A percentile compares a stretch with the other conserved stretches of the same genome.
Conservation (phyloP, 306 rosid genomes). For the Carpinus viminea region DNA sequence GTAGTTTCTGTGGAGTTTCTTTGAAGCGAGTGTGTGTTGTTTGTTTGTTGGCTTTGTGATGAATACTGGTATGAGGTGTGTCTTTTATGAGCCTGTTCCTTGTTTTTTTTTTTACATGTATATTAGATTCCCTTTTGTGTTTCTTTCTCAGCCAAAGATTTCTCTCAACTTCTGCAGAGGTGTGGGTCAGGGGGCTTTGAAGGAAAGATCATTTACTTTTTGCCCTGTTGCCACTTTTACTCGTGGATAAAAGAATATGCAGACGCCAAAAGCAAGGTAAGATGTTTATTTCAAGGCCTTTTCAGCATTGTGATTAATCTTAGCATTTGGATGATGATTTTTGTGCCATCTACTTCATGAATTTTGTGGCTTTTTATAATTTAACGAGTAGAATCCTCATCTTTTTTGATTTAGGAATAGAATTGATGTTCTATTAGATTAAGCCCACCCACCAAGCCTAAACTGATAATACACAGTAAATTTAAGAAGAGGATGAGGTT, state of each 20-base stretch:
- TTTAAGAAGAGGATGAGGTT: too few relatives aligned
- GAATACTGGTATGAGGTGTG: slow-evolving; percentile 46
- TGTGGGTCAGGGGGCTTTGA: slow-evolving; percentile 61
- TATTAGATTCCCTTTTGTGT: slow-evolving; percentile 45
- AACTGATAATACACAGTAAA: too few relatives aligned
- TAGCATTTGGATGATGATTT: not conserved
- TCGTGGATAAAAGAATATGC: slow-evolving; percentile 49
- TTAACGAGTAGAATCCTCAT: not conserved
- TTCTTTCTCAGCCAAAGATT: slow-evolving; percentile 48
- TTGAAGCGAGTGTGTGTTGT: slow-evolving; percentile 72
- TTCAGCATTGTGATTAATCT: slow-evolving; percentile 1
- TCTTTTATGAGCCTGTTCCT: slow-evolving; percentile 22
- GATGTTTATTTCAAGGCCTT: slow-evolving; percentile 26
- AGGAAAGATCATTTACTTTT: slow-evolving; percentile 32
- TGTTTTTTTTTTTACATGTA: slow-evolving; percentile 37
- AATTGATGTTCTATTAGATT: not conserved
- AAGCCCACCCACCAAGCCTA: not conserved
- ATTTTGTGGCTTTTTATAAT: not conserved
- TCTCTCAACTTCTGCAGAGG: slow-evolving; percentile 46
- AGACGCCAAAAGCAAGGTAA: slow-evolving; percentile 83
- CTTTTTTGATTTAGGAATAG: not conserved
- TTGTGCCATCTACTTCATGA: not conserved
- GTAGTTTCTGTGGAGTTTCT: slow-evolving; percentile 79
- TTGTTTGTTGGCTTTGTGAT: slow-evolving; percentile 61
- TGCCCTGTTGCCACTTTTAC: slow-evolving; percentile 24